phyloP scores from a whole-genome alignment of 108 stramenopile genomes.

The Cyclotella choctawhatcheeana region DNA sequence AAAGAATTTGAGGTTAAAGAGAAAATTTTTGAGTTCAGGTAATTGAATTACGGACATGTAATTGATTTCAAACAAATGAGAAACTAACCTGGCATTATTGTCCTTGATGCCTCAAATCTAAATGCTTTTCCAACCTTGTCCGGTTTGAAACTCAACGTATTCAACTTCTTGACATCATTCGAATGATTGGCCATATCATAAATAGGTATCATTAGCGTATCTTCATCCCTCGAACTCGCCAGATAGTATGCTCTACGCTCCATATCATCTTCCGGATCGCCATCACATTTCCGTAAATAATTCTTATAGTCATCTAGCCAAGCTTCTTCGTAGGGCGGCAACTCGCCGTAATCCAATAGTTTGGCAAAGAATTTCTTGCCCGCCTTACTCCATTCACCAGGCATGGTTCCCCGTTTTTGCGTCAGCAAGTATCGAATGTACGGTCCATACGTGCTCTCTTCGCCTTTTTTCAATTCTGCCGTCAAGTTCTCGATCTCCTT shows the following conservation, averaged over 20 bases:
- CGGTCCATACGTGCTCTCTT: conserved; percentile 30
- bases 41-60: too few relatives aligned
- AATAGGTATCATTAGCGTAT: conserved; percentile 46
- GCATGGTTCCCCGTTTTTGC: conserved; percentile 38
- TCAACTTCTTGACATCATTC: conserved; percentile 44
- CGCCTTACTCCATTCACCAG: conserved; percentile 42
- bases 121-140: conserved; percentile 23
- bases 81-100: conserved; percentile 35
- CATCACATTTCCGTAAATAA: conserved; percentile 39
- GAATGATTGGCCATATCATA: conserved; percentile 59
- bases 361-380: conserved; percentile 32
- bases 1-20: too few relatives aligned
- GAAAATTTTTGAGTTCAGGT: too few relatives aligned
- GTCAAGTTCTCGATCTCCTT: conserved; percentile 33
- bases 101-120: conserved; percentile 33
- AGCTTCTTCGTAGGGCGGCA: conserved; percentile 44
- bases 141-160: conserved; percentile 45
- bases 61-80: too few relatives aligned
- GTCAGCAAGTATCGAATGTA: conserved; percentile 48
- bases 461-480: conserved; percentile 43
- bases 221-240: conserved; percentile 32
- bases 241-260: conserved; percentile 25
- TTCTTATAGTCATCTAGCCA: conserved; percentile 17
- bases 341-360: conserved; percentile 27
- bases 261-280: conserved; percentile 11